Evolutionary conservation across 2,329 filamentous ascomycete species (phyloP), one percentile per base, ranked within the genome.

Genomic region (Colletotrichum tropicale): DNA sequence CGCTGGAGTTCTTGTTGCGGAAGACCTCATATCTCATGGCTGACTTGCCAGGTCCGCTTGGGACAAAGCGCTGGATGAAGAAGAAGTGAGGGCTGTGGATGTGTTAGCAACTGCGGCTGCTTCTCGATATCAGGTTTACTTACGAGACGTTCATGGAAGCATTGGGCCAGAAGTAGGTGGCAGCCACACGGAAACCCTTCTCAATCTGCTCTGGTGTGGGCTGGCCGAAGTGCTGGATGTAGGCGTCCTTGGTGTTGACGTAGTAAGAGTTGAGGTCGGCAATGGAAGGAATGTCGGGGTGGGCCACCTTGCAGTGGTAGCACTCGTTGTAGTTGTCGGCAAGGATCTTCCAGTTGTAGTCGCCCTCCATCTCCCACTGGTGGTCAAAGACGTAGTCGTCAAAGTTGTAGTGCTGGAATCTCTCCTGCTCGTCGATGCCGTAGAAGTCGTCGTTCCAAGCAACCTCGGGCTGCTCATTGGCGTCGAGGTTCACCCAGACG

Each of bases 281-380:
- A n/a, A 92, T 85, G 56, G 86, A 84, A 6, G 89, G 86, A 36
- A 92, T 89, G 73, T 91, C 89, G 4, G 91, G 90, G 78, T 92
- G 91, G 3, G 90, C 88, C 1, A 88, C 89, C 66, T 88, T 87
- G 84, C 90, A 92, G 84, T 93, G 91, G 78, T 93, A 93, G 80
- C 91, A 93, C 80, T 91, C 91, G 80, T 93, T 93, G 85, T 92
- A 93, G 84, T 93, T 92, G 80, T 93, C 91, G 16, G 88, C 88
- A 36, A 91, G 81, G 28, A 89, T 88, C 83, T 92, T 92, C 90
- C 90, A 92, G 84, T 92, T 92, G 80, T 88, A 90, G 36, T 88
- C 86, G 0, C 88, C 88, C 65, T 90, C 87, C 87, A 91, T 88
- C 78, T 90, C 87, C 89, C 89, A 92, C 36, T 83, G 82, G 80